Evolutionary conservation across 1,284 basidiomycete species (phyloP).

Genomic region (Puccinia triticina): DNA sequence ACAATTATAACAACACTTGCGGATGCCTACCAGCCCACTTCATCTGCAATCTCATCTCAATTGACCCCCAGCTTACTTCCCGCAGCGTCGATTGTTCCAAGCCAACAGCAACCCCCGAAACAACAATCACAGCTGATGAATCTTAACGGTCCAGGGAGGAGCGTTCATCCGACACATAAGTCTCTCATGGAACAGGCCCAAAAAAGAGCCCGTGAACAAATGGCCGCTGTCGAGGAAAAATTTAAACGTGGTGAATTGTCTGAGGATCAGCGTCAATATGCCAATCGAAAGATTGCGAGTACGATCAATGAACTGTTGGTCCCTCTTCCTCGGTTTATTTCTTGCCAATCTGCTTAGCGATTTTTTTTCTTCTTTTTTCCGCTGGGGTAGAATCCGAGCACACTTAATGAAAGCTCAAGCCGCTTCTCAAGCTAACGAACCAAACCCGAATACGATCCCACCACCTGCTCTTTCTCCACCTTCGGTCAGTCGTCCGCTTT

Average conservation of each 20-base stretch:
- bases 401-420: conserved; percentile 3
- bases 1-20: not conserved
- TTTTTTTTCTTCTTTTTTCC: not conserved
- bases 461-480: conserved; percentile 7
- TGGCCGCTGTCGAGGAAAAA: not conserved
- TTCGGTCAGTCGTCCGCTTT: not conserved
- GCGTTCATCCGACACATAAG: not conserved
- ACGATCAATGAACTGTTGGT: conserved; percentile 7
- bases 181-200: conserved; percentile 36
- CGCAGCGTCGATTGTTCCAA: conserved; percentile 9
- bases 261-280: not conserved
- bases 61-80: not conserved
- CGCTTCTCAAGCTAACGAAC: not conserved
- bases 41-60: conserved; percentile 4
- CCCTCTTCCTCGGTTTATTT: not conserved
- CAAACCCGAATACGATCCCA: not conserved
- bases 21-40: not conserved
- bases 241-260: conserved; percentile 17
- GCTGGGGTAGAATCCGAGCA: conserved; percentile 11
- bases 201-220: not conserved
- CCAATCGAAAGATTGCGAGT: not conserved
- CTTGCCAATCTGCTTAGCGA: not conserved
- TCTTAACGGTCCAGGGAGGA: not conserved
- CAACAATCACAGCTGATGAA: not conserved
- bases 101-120: not conserved